These are phyloP conservation scores for Botrytis deweyae DNA, from an alignment of 2,329 filamentous ascomycete genomes.

Conservation along the genomic window DNA sequence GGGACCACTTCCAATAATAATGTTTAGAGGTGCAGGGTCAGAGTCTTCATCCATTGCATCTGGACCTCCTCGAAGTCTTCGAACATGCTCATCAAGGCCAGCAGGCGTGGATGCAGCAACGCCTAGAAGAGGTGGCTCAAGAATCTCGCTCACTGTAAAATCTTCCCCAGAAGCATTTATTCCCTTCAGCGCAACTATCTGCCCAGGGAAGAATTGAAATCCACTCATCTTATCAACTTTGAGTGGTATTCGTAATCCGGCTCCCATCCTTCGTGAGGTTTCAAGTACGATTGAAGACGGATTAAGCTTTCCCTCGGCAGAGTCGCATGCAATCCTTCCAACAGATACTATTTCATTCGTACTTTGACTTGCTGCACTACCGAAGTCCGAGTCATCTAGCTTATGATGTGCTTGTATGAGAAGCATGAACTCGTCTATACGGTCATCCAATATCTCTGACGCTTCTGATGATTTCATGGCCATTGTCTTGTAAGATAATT, in stretches of 20 bases:
- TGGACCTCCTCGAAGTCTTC: constrained; percentile 64
- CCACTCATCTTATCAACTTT: constrained; percentile 66
- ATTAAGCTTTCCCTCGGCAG: constrained; percentile 82
- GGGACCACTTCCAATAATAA: constrained; percentile 79
- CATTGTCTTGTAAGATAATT: constrained; percentile 87
- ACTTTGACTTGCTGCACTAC: constrained; percentile 80
- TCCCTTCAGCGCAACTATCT: constrained; percentile 84
- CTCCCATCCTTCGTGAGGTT: constrained; percentile 79
- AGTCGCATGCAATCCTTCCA: constrained; percentile 87
- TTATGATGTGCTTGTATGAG: constrained; percentile 71
- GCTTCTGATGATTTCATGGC: constrained; percentile 92
- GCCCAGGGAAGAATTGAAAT: constrained; percentile 90
- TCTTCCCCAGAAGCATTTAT: constrained; percentile 83
- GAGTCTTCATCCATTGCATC: constrained; percentile 61
- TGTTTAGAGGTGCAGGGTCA: constrained; percentile 65
- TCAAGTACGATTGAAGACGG: constrained; percentile 83
- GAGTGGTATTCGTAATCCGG: constrained; percentile 76
- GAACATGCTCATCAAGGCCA: constrained; percentile 65
- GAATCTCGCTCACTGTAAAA: constrained; percentile 75
- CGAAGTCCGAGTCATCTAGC: constrained; percentile 78
- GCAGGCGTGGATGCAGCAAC: constrained; percentile 68
- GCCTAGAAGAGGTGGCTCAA: constrained; percentile 72
- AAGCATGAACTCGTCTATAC: constrained; percentile 85
- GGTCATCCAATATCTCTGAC: constrained; percentile 89
- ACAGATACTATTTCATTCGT: constrained; percentile 87